Percentiles rank a stretch among this genome's conserved stretches.
phyloP scores from a whole-genome alignment of 805 yeast genomes.

The Nakazawaea populi region DNA sequence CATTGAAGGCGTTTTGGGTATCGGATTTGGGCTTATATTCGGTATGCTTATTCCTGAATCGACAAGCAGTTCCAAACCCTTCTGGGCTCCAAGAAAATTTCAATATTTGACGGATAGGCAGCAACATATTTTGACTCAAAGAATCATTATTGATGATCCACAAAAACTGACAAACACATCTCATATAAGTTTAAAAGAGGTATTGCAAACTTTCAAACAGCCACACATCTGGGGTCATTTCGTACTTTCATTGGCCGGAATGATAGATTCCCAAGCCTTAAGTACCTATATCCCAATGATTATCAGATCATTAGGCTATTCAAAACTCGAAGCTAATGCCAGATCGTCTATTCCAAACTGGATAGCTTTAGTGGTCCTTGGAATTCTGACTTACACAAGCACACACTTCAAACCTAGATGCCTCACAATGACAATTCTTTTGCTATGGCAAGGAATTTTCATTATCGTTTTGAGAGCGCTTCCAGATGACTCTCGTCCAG shows the following conservation, averaged over 20 bases:
- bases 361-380: constrained; percentile 1
- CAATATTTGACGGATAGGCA: constrained; percentile 16
- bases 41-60: constrained; percentile 28
- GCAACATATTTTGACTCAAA: constrained; percentile 9
- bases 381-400: constrained; percentile 1
- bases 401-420: constrained; percentile 10
- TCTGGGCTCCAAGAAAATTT: constrained; percentile 18
- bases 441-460: constrained; percentile 3
- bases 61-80: constrained; percentile 12
- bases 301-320: constrained; percentile 11
- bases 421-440: background rate
- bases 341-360: constrained; percentile 12
- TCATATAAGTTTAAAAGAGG: constrained; percentile 2
- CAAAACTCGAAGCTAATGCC: constrained; percentile 13
- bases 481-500: background rate
- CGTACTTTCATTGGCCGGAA: background rate
- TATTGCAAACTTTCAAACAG: background rate
- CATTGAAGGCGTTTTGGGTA: constrained; percentile 44
- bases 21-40: constrained; percentile 22
- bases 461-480: background rate
- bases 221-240: constrained; percentile 5
- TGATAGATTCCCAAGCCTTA: constrained; percentile 10
- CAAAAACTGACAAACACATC: constrained; percentile 23
- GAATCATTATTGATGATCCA: constrained; percentile 15
- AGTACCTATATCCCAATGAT: constrained; percentile 12